These are phyloP conservation scores for Hymenoscyphus infarciens DNA, from an alignment of 2,329 filamentous ascomycete species.

Conservation along the genomic window DNA sequence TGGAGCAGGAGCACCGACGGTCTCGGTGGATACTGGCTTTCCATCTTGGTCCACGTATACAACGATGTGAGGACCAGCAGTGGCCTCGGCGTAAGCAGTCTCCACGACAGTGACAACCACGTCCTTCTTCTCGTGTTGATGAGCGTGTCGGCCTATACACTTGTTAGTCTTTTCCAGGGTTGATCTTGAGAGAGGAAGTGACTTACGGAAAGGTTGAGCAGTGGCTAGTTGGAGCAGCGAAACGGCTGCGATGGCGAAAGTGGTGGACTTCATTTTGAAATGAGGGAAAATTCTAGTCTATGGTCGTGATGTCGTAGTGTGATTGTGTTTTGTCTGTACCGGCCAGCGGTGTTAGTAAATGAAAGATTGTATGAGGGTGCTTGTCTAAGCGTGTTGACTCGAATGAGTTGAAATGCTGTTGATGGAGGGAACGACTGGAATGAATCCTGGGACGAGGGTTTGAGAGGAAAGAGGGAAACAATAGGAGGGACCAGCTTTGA, in stretches of 20 bases:
- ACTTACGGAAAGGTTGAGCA: conserved; percentile 39
- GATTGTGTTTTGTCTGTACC: conserved; percentile 16
- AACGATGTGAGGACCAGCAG: conserved; percentile 41
- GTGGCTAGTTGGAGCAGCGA: conserved; percentile 40
- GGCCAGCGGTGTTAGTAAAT: conserved; percentile 24
- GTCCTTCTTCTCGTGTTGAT: conserved; percentile 31
- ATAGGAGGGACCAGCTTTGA: not conserved
- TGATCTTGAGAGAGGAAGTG: not conserved
- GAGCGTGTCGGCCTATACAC: conserved; percentile 24
- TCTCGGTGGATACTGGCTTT: conserved; percentile 45
- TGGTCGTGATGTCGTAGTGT: conserved; percentile 15
- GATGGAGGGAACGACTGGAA: not conserved
- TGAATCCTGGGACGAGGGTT: not conserved
- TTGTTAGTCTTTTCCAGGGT: not conserved
- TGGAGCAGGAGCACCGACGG: conserved; percentile 14
- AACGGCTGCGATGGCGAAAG: conserved; percentile 38
- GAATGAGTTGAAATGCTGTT: not conserved
- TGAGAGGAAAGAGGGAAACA: not conserved
- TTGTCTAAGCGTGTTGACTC: conserved; percentile 2
- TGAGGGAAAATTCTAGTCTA: conserved; percentile 15
- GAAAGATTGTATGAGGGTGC: conserved; percentile 1
- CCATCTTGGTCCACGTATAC: conserved; percentile 60
- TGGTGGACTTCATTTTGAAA: conserved; percentile 44
- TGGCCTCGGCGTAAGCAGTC: conserved; percentile 36
- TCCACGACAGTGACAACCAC: not conserved